phyloP scores from a whole-genome alignment of 2,329 filamentous ascomycete species.

The Teratosphaeria pseudoeucalypti region DNA sequence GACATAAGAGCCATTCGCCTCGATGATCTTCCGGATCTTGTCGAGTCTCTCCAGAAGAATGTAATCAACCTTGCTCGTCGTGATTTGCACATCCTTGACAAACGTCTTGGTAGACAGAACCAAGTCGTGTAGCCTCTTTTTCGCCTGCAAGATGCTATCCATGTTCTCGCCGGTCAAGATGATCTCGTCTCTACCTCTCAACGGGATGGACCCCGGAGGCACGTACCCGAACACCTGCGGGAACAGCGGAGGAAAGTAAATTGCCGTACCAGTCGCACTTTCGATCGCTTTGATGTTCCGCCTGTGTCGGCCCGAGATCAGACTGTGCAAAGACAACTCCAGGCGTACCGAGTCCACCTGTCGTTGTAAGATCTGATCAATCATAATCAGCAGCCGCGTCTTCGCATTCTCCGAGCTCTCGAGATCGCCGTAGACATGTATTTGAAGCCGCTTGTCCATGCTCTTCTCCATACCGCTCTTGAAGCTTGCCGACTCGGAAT shows the following conservation, averaged over 20 bases:
- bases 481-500: constrained; percentile 67
- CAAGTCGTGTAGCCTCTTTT: constrained; percentile 81
- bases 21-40: constrained; percentile 96
- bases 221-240: constrained; percentile 85
- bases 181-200: constrained; percentile 78
- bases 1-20: constrained; percentile 90
- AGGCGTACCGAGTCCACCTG: constrained; percentile 70
- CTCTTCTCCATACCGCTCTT: constrained; percentile 70
- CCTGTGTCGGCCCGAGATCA: constrained; percentile 84
- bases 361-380: constrained; percentile 76
- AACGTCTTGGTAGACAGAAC: constrained; percentile 63
- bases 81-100: constrained; percentile 85
- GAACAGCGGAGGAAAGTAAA: constrained; percentile 95
- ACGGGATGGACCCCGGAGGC: constrained; percentile 61
- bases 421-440: constrained; percentile 90
- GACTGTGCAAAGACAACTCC: constrained; percentile 77
- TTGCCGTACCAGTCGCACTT: constrained; percentile 87
- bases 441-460: constrained; percentile 76
- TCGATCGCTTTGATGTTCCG: constrained; percentile 99
- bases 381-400: constrained; percentile 90
- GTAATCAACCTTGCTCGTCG: constrained; percentile 86
- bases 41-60: constrained; percentile 84
- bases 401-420: constrained; percentile 95
- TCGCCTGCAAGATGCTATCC: constrained; percentile 77
- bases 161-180: constrained; percentile 87